Evolutionary conservation across 108 stramenopile genomes (phyloP), one percentile per base, ranked within the genome.

Genomic region (Cyclotella sp.): DNA sequence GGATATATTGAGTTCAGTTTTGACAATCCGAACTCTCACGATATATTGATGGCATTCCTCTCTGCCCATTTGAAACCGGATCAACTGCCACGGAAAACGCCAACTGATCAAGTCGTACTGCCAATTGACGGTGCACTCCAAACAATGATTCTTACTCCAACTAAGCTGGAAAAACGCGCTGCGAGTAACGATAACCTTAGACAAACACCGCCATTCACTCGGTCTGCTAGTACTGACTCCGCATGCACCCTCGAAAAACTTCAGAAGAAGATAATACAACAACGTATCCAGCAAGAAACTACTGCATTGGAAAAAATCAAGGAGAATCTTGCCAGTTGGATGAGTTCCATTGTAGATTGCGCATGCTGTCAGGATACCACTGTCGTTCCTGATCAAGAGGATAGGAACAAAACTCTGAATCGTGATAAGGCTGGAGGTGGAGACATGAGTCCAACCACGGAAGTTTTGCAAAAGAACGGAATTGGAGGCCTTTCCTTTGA

Each of bases 311-410:
- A 68, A 60, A 47, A 43, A 26, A 62, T 76, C 21, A 82, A 72
- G 64, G 65, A 72, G 16, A 66, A 68, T 55, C 19, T 76, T 21
- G 64, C 67, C 12, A 65, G 41, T 18, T 76, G 75, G 82, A 45
- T 82, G 61, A 76, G 75, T 44, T 71, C 74, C 39, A 61, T 82
- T 53, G 40, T 82, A 6, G 82, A 82, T 42, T 82, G 82, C 46
- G 80, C 68, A 0, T 74, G 72, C 51, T 82, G 82, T 68, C 69
- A 69, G 45, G 60, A 76, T 41, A 69, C 75, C 60, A 76, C 81
- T 1, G 54, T 66, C 19, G 59, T 63, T 41, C 49, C 70, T 18
- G 67, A 74, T n/a, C 16, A 29, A 45, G 63, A 75, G 16, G 63
- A 62, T 11, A 27, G 27, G 53, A 16, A 24, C 41, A 41, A 42